Evolutionary conservation across 176 grass and related monocot species (phyloP).

Genomic region (Areca catechu): DNA sequence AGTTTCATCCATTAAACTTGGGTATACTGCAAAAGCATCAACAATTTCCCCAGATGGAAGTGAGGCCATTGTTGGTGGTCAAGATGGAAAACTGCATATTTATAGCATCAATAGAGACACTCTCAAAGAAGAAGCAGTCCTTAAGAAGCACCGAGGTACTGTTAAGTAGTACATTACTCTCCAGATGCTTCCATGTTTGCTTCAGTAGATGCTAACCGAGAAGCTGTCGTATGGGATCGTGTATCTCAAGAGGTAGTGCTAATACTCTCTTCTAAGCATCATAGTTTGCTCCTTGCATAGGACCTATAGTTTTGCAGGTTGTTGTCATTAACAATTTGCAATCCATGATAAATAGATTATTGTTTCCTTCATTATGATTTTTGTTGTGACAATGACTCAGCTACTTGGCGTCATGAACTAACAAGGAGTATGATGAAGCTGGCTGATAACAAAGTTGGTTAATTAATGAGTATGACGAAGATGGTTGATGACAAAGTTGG

Average conservation of each 20-base stretch:
- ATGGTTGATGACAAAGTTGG: too few species aligned
- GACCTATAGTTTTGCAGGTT: too few species aligned
- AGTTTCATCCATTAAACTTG: constrained; percentile 55
- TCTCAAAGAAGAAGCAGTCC: constrained; percentile 61
- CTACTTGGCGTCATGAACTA: too few species aligned
- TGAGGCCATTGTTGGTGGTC: constrained; percentile 74
- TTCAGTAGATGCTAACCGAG: constrained; percentile 81
- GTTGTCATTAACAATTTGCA: too few species aligned
- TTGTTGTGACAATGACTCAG: too few species aligned
- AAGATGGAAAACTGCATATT: constrained; percentile 84
- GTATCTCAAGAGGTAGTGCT: constrained; percentile 61
- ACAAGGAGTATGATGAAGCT: too few species aligned
- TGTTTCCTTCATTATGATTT: too few species aligned
- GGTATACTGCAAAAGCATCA: constrained; percentile 56
- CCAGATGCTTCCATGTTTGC: constrained; percentile 95
- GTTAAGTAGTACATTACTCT: constrained; percentile 77
- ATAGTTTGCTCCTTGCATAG: too few species aligned
- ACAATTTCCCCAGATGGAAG: constrained; percentile 72
- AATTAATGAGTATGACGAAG: too few species aligned
- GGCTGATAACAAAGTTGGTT: too few species aligned
- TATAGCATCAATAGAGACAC: constrained; percentile 58
- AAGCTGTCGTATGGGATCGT: constrained; percentile 95
- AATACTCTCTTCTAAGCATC: too few species aligned
- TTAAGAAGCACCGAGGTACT: constrained; percentile 87
- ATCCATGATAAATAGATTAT: too few species aligned